These are phyloP conservation scores for Rhizophagus clarus DNA, from an alignment of 192 early-diverging fungal genomes.

Conservation along the genomic window DNA sequence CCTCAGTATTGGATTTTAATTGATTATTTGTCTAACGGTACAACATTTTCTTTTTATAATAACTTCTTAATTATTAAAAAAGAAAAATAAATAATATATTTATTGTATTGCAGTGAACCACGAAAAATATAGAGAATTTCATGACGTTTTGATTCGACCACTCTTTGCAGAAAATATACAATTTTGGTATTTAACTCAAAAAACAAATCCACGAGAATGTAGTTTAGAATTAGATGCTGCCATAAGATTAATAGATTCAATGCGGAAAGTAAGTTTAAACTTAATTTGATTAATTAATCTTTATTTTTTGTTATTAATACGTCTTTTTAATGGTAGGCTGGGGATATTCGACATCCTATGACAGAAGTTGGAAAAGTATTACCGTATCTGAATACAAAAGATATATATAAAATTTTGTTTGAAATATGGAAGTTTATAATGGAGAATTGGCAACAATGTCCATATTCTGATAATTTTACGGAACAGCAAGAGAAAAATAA, in stretches of 20 bases:
- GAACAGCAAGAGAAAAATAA: neutral
- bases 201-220: neutral
- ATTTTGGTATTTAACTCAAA: conserved; percentile 10
- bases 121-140: neutral
- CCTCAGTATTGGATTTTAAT: neutral
- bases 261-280: neutral
- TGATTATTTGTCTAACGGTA: conserved; percentile 10
- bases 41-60: too few species aligned
- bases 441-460: conserved; percentile 27
- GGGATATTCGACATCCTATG: neutral
- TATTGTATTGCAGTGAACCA: neutral
- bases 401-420: conserved; percentile 17
- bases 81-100: neutral
- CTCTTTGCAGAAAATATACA: conserved; percentile 4
- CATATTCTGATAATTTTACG: conserved; percentile 7
- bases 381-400: neutral
- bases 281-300: neutral
- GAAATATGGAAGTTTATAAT: conserved; percentile 22
- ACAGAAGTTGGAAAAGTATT: conserved; percentile 2
- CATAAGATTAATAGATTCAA: neutral
- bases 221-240: conserved; percentile 7
- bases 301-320: neutral
- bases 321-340: neutral
- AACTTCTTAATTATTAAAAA: neutral
- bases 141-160: neutral